Base-by-base conservation (phyloP, 164 flowering plant species). In the Chloranthus sessilifolius region DNA sequence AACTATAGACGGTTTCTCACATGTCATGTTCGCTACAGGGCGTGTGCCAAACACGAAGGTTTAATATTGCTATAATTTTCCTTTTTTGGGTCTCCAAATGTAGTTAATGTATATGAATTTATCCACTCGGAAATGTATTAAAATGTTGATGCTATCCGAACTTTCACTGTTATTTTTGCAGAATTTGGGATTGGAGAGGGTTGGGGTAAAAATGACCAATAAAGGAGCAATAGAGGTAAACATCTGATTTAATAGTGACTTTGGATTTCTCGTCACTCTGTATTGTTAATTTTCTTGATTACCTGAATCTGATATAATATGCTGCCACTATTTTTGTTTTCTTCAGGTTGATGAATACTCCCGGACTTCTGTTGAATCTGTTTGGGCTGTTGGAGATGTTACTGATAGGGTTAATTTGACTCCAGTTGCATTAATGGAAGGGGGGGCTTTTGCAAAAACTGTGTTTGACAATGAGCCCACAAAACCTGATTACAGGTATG, bases 361-460 rank as follows among this genome's bases (percentile, higher is more conserved):
- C 22, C 79, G 63, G 14, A 80, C 95, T 31, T 82, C 95, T 37
- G 95, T 86, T 62, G 88, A 95, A 49, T 89, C 97, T 46, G 87
- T 94, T 57, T 94, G 96, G 99, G 99, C 99, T 21, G 92, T 94
- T 52, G 99, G 99, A 57, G 99, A 94, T 72, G 99, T 78, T 53
- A 94, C 99, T 33, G 81, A 87, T 50, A 78, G 99, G 59, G 14
- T 89, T 28, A 94, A 94, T 71, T 74, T 94, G 63, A 94, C 99
- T 51, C 99, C 99, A 23, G 97, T 94, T 67, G 99, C 99, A 64
- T 79, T 94, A 75, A 94, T 89, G 97, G 99, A 94, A 58, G 99
- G 99, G 64, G 79, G 71, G 31, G 94, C 88, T 43, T 65, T 94
- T 50, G 97, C 97, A 29, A 89, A 85, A 74, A 82, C 96, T 34